Evolutionary conservation across 164 flowering plant species (phyloP).

Genomic region (Kingdonia uniflora): DNA sequence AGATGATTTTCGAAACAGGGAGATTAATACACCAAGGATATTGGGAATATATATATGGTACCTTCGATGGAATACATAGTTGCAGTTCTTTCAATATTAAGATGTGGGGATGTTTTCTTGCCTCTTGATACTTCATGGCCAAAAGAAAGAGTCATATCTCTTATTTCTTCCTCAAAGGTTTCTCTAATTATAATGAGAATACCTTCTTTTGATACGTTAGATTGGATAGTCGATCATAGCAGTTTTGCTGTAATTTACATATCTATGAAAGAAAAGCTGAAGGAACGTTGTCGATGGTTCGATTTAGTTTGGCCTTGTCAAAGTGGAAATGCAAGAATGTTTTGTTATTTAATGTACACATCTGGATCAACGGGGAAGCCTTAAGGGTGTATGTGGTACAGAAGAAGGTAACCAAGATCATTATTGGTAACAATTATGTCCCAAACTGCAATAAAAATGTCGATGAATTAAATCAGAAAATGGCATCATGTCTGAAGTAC

Average conservation of each 20-base stretch:
- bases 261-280: conserved; percentile 24
- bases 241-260: conserved; percentile 33
- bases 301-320: conserved; percentile 54
- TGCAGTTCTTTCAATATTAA: conserved; percentile 62
- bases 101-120: conserved; percentile 81
- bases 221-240: conserved; percentile 34
- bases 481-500: no score
- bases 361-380: conserved; percentile 97
- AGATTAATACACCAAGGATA: conserved; percentile 25
- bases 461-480: no score
- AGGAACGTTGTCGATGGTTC: conserved; percentile 7
- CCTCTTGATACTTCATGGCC: conserved; percentile 92
- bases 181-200: conserved; percentile 36
- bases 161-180: conserved; percentile 42
- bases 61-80: conserved; percentile 79
- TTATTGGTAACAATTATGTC: no score
- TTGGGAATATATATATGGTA: conserved; percentile 59
- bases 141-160: conserved; percentile 45
- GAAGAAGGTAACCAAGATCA: conserved; percentile 47
- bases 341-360: conserved; percentile 83
- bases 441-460: no score
- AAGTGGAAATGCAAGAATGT: conserved; percentile 25
- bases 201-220: conserved; percentile 20
- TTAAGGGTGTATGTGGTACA: conserved; percentile 89
- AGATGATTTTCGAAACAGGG: conserved; percentile 1